Conservation (phyloP, 2,329 filamentous ascomycete species). For the Apiospora saccharicola region DNA sequence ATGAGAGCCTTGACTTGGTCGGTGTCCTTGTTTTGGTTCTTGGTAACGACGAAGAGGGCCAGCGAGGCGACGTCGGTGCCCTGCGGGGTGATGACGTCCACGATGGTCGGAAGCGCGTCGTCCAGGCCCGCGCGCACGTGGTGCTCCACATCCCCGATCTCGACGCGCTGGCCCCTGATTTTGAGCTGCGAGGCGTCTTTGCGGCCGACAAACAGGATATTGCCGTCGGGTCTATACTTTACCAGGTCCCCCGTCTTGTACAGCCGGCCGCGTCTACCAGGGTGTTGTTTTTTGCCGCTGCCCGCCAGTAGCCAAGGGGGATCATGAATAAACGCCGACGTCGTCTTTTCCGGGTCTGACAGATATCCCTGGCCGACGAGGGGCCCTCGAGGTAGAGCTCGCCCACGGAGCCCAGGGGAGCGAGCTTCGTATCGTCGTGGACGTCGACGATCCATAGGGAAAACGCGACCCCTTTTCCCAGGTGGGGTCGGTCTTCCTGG, state of each 20-base stretch:
- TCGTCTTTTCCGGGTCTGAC: constrained; percentile 25
- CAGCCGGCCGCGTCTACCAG: constrained; percentile 25
- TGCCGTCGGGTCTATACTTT: constrained; percentile 36
- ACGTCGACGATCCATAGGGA: constrained; percentile 23
- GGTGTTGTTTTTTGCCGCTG: neutral
- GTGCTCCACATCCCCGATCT: constrained; percentile 44
- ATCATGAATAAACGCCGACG: constrained; percentile 25
- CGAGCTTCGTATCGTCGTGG: constrained; percentile 12
- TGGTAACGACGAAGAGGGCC: neutral
- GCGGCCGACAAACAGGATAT: constrained; percentile 44
- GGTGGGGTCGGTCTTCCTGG: constrained; percentile 26
- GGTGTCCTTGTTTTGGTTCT: neutral
- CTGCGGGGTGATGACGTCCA: constrained; percentile 34
- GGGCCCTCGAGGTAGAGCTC: constrained; percentile 28
- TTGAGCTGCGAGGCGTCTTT: constrained; percentile 58
- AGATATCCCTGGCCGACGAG: constrained; percentile 28
- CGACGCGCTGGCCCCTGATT: constrained; percentile 58
- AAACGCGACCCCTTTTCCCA: constrained; percentile 30
- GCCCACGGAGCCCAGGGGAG: constrained; percentile 20
- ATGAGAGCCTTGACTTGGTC: neutral
- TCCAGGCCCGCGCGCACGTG: constrained; percentile 27
- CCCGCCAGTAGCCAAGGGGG: constrained; percentile 24
- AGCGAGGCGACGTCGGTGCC: neutral
- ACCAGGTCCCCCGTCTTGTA: constrained; percentile 47
- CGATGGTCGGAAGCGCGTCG: constrained; percentile 33